These are phyloP conservation scores for Rhizopus delemar DNA, from an alignment of 371 early-diverging fungal genomes.

Conservation along the genomic window DNA sequence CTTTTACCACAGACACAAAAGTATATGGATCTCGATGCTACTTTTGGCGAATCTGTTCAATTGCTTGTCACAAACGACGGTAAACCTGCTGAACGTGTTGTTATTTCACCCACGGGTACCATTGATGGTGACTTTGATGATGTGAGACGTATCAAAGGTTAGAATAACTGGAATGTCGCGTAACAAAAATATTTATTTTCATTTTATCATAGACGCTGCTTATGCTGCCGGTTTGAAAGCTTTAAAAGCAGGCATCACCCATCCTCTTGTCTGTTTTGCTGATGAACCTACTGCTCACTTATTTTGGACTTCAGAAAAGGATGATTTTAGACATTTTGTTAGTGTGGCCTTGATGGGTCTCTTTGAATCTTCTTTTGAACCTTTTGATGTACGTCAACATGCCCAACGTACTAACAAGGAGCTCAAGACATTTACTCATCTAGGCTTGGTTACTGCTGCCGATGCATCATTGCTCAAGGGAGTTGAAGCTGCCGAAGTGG, in stretches of 20 bases:
- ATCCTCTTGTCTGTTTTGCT: constrained; percentile 65
- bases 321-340: constrained; percentile 66
- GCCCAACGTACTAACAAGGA: constrained; percentile 40
- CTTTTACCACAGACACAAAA: constrained; percentile 29
- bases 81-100: constrained; percentile 59
- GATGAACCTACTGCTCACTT: constrained; percentile 40
- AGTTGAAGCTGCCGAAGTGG: constrained; percentile 74
- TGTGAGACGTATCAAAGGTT: constrained; percentile 71
- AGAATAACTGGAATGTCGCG: neutral
- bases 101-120: constrained; percentile 75
- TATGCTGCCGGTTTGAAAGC: constrained; percentile 69
- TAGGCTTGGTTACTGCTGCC: constrained; percentile 48
- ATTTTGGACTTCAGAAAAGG: constrained; percentile 35
- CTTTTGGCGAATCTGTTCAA: constrained; percentile 46
- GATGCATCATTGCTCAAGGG: constrained; percentile 38
- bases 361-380: constrained; percentile 72
- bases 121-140: constrained; percentile 79
- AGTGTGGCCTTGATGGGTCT: constrained; percentile 77
- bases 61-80: constrained; percentile 37
- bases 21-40: constrained; percentile 35
- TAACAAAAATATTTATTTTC: neutral
- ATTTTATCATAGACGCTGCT: constrained; percentile 52
- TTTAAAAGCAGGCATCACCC: constrained; percentile 60
- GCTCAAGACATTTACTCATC: constrained; percentile 50
- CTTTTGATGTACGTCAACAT: constrained; percentile 82